Evolutionary conservation across 371 early-diverging fungal genomes (phyloP).

Genomic region (Coemansia sp.): DNA sequence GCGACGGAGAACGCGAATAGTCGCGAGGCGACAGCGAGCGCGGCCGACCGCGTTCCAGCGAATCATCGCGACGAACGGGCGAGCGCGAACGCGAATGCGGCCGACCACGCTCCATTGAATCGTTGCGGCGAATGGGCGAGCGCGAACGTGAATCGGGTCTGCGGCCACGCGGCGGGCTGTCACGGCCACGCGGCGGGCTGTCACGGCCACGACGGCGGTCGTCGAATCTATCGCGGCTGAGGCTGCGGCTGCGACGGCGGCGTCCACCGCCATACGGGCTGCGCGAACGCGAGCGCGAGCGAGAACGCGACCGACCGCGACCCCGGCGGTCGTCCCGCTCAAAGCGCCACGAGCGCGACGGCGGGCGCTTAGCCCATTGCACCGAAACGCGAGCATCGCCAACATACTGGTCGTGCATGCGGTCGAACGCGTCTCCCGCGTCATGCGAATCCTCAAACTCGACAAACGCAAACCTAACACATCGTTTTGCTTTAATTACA

Average conservation of each 20-base stretch:
- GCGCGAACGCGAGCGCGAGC: conserved; percentile 16
- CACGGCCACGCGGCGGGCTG: conserved; percentile 6
- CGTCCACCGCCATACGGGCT: conserved; percentile 19
- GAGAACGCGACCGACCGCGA: conserved; percentile 50
- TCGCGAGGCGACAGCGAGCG: conserved; percentile 22
- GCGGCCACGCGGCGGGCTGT: conserved; percentile 8
- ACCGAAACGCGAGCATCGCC: conserved; percentile 78
- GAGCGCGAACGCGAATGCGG: conserved; percentile 10
- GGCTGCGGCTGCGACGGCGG: conserved; percentile 12
- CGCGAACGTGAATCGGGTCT: conserved; percentile 8
- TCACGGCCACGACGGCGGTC: conserved; percentile 15
- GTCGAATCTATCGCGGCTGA: background rate
- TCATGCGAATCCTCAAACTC: conserved; percentile 88
- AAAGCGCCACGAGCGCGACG: conserved; percentile 65
- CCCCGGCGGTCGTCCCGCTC: conserved; percentile 31
- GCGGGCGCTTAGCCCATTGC: conserved; percentile 76
- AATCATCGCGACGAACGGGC: conserved; percentile 16
- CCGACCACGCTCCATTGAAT: background rate
- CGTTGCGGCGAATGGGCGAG: conserved; percentile 16
- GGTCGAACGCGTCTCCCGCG: conserved; percentile 85
- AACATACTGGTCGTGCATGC: conserved; percentile 81
- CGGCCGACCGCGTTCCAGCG: conserved; percentile 1
- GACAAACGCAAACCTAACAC: conserved; percentile 78
- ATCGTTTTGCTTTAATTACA: background rate
- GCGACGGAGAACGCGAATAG: conserved; percentile 12